These are phyloP conservation scores for Cyberlindnera americana DNA, from an alignment of 805 yeast genomes.

Conservation along the genomic window DNA sequence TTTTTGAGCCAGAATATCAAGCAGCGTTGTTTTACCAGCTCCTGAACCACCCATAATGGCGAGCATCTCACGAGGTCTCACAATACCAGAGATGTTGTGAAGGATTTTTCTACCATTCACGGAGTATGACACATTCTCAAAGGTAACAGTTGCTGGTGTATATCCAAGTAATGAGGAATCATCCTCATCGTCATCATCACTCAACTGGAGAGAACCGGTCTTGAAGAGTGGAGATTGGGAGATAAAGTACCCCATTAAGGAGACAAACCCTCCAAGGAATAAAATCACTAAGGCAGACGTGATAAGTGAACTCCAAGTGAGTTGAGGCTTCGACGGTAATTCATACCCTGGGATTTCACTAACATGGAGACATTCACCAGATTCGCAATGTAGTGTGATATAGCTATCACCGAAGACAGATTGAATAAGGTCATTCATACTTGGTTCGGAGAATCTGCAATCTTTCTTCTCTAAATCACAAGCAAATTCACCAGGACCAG, in stretches of 20 bases:
- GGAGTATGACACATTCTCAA: slow-evolving; percentile 65
- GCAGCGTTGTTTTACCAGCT: slow-evolving; percentile 92
- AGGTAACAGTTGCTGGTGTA: slow-evolving; percentile 69
- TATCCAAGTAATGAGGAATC: slow-evolving; percentile 46
- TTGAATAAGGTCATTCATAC: slow-evolving; percentile 88
- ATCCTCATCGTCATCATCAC: slow-evolving; percentile 28
- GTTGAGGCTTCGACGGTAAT: slow-evolving; percentile 47
- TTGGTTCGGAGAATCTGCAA: slow-evolving; percentile 89
- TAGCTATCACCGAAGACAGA: slow-evolving; percentile 94
- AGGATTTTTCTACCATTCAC: slow-evolving; percentile 55
- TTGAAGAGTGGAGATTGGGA: slow-evolving; percentile 61
- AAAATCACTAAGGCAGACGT: slow-evolving; percentile 42
- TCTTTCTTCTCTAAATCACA: slow-evolving; percentile 62
- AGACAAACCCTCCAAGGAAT: slow-evolving; percentile 36
- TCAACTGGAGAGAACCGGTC: slow-evolving; percentile 25
- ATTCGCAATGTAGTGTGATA: slow-evolving; percentile 73
- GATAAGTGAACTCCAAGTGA: slow-evolving; percentile 45
- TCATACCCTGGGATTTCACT: slow-evolving; percentile 91
- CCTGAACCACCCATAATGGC: slow-evolving; percentile 99
- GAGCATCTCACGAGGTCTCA: slow-evolving; percentile 80
- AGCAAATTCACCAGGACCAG: slow-evolving; percentile 89
- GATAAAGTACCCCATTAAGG: slow-evolving; percentile 42
- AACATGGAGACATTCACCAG: slow-evolving; percentile 91
- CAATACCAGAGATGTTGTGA: slow-evolving; percentile 66
- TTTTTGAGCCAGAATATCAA: slow-evolving; percentile 89